These are phyloP conservation scores for Alternaria panax DNA, from an alignment of 2,329 filamentous ascomycete species.

Conservation along the genomic window DNA sequence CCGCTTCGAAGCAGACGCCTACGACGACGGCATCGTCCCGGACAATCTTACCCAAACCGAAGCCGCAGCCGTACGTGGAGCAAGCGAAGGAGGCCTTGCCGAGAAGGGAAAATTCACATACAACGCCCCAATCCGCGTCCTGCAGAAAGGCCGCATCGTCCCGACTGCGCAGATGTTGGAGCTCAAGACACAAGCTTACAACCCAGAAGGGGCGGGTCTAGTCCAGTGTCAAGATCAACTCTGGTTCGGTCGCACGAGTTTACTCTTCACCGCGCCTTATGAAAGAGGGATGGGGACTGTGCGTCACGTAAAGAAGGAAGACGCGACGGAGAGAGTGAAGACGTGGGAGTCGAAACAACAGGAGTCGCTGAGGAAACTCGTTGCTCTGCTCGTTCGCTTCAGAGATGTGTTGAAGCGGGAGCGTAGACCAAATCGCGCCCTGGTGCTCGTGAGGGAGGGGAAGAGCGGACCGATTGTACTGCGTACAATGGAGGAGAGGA, in stretches of 20 bases:
- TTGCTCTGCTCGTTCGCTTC: conserved; percentile 23
- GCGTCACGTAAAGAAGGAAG: conserved; percentile 22
- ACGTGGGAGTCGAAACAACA: conserved; percentile 36
- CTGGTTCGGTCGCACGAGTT: conserved; percentile 42
- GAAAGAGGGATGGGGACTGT: conserved; percentile 20
- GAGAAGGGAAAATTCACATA: conserved; percentile 17
- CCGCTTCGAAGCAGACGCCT: conserved; percentile 42
- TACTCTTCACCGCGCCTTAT: conserved; percentile 34
- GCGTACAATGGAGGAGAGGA: conserved; percentile 24
- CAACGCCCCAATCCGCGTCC: conserved; percentile 25
- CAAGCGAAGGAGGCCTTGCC: conserved; percentile 9
- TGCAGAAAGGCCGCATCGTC: conserved; percentile 36
- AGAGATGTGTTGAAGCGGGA: conserved; percentile 21
- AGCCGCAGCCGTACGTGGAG: conserved; percentile 20
- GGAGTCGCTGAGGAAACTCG: conserved; percentile 32
- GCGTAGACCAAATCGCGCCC: conserved; percentile 20
- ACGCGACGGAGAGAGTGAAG: conserved; percentile 24
- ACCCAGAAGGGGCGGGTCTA: conserved; percentile 3
- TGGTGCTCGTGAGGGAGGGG: conserved; percentile 26
- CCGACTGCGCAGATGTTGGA: conserved; percentile 34
- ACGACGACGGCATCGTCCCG: conserved; percentile 24
- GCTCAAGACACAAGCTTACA: conserved; percentile 33
- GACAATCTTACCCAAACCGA: conserved; percentile 21
- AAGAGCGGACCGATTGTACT: conserved; percentile 26
- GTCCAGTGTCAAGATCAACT: conserved; percentile 38